Conservation (phyloP, 2,329 filamentous ascomycete species). For the Myotisia sp. region DNA sequence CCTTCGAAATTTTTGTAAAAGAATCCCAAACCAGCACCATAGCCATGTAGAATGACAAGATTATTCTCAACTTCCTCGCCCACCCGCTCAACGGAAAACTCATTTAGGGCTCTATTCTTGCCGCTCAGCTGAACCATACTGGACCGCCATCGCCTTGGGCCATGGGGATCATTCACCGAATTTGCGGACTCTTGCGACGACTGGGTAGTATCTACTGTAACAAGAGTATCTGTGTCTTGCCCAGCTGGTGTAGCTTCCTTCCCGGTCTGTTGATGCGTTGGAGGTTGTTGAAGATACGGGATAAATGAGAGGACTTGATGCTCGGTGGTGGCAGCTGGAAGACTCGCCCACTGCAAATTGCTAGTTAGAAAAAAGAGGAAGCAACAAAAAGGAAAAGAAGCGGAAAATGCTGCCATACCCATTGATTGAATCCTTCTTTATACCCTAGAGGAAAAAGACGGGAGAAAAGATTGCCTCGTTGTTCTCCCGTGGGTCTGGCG, state of each 20-base stretch:
- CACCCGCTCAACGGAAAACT: constrained; percentile 76
- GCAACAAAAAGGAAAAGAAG: constrained; percentile 6
- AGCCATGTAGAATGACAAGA: constrained; percentile 90
- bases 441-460: constrained; percentile 72
- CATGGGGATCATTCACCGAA: constrained; percentile 57
- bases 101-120: constrained; percentile 76
- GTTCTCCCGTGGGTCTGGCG: constrained; percentile 10
- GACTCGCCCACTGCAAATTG: constrained; percentile 56
- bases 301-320: constrained; percentile 76
- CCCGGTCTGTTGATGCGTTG: constrained; percentile 51
- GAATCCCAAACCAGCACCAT: constrained; percentile 89
- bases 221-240: constrained; percentile 18
- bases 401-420: constrained; percentile 31
- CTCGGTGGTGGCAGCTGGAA: constrained; percentile 73
- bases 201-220: constrained; percentile 25
- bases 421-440: constrained; percentile 82
- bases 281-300: constrained; percentile 63
- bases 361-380: constrained; percentile 13
- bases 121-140: constrained; percentile 72
- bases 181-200: constrained; percentile 34
- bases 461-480: constrained; percentile 23
- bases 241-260: constrained; percentile 14
- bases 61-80: constrained; percentile 70
- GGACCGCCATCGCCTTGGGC: constrained; percentile 72
- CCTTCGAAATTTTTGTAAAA: constrained; percentile 98